Base-by-base conservation (phyloP, 225 moss, liverwort and hornwort species). In the Bryoerythrophyllum caledonicum region DNA sequence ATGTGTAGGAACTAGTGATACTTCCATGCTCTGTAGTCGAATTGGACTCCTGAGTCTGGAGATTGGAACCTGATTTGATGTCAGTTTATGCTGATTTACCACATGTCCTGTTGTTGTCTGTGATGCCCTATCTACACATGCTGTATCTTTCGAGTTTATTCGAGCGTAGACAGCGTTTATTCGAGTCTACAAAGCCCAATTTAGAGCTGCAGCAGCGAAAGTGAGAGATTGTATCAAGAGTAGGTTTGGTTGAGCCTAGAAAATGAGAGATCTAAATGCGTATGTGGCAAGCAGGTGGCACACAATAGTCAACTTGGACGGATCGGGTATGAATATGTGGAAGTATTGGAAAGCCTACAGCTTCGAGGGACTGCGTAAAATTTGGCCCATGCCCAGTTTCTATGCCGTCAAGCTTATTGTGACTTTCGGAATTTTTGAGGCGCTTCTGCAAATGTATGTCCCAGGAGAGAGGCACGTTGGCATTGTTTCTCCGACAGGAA, bases 361-460 rank as follows among this genome's bases (percentile, higher is more conserved):
- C 70, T 38, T 93, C 14, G 70, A 74, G 13, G 91, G 90, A 71
- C 15, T 97, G 28, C 82, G 64, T 32, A 69, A 63, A 23, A 86
- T 93, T n/a, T 97, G 94, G 92, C 97, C 91, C 61, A 82, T 79
- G 69, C 97, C 97, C 27, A 88, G 90, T 35, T 81, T 88, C 66
- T 81, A 78, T 63, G 86, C 92, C 68, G 76, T 73, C 66, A 86
- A 87, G 82, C 83, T 94, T 58, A 88, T 94, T 67, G 21, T 90
- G 3, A 60, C 62, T n/a, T 97, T 92, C 83, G 91, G 82, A 63
- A 17, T 62, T 10, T 94, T 97, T 82, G 97, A 97, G 90, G 94
- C 92, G 44, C 57, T 97, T 66, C 79, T 97, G 74, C 94, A 86
- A 81, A 38, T 89, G 5, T 83, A 81, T 74, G 91, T 97, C 55